Conservation (phyloP, 768 basidiomycete genomes). For the Auriscalpium vulgare region DNA sequence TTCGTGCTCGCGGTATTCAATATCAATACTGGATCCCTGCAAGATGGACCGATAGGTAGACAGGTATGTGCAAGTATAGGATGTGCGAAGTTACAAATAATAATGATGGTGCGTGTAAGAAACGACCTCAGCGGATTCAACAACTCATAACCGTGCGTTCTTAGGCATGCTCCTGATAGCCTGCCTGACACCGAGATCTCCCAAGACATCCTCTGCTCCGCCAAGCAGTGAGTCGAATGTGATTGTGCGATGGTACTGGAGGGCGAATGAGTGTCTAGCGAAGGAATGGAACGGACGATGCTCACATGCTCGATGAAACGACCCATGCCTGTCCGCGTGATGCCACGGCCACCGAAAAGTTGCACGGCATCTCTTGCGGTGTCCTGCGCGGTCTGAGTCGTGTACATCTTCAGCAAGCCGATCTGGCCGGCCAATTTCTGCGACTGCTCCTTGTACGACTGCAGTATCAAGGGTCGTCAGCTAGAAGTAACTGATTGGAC, state of each 20-base stretch:
- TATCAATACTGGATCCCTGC: no score
- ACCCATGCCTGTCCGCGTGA: slow-evolving; percentile 80
- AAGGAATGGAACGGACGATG: slow-evolving; percentile 5
- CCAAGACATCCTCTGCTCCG: slow-evolving; percentile 67
- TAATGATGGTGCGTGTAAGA: not conserved
- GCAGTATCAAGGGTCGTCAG: slow-evolving; percentile 18
- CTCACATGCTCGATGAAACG: slow-evolving; percentile 62
- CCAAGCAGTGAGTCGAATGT: slow-evolving; percentile 34
- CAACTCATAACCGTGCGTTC: slow-evolving; percentile 7
- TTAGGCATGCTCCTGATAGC: slow-evolving; percentile 60
- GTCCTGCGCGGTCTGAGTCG: slow-evolving; percentile 68
- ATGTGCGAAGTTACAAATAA: slow-evolving; percentile 3
- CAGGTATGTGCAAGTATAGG: not conserved
- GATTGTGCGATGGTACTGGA: slow-evolving; percentile 34
- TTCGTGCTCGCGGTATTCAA: no score
- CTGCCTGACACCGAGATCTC: slow-evolving; percentile 72
- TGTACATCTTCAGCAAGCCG: slow-evolving; percentile 71
- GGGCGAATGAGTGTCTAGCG: not conserved
- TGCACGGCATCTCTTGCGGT: slow-evolving; percentile 80
- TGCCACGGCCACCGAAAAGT: slow-evolving; percentile 81
- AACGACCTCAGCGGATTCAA: not conserved
- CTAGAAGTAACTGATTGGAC: not conserved
- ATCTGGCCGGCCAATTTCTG: slow-evolving; percentile 71
- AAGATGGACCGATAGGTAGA: not conserved
- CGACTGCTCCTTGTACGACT: slow-evolving; percentile 69